Conservation (phyloP, 345 rosid species). For the Nasturtium officinale region DNA sequence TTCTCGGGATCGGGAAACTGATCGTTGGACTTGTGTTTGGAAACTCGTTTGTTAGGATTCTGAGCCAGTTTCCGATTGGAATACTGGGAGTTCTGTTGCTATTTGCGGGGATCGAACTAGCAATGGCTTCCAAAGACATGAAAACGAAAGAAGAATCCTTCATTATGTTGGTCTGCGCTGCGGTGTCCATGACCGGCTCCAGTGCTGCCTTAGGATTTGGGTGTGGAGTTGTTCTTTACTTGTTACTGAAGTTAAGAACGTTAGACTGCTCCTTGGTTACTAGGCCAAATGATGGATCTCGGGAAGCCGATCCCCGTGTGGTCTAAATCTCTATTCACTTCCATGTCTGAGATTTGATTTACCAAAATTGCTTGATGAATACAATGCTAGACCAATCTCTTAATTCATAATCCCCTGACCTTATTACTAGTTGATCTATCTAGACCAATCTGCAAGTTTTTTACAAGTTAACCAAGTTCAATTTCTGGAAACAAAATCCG, state of each 20-base stretch:
- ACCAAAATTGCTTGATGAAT: not conserved
- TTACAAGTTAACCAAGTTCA: constrained; percentile 24
- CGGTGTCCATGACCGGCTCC: constrained; percentile 82
- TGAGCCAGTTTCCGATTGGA: constrained; percentile 76
- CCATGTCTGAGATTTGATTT: not conserved
- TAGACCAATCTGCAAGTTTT: not conserved
- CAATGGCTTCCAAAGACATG: constrained; percentile 90
- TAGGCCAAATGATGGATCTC: constrained; percentile 19
- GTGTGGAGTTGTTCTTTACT: constrained; percentile 66
- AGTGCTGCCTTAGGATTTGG: constrained; percentile 91
- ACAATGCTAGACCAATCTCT: not conserved
- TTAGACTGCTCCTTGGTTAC: constrained; percentile 45
- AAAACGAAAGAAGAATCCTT: constrained; percentile 70
- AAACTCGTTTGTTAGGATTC: constrained; percentile 75
- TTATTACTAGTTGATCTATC: not conserved
- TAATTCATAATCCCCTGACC: not conserved
- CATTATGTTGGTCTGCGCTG: constrained; percentile 83
- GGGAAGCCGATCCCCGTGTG: constrained; percentile 1
- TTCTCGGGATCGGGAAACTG: constrained; percentile 72
- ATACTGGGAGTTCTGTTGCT: constrained; percentile 81
- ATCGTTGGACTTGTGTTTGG: constrained; percentile 74
- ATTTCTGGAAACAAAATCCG: constrained; percentile 27
- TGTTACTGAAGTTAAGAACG: constrained; percentile 69
- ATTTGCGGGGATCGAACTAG: constrained; percentile 83
- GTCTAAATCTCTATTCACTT: not conserved